Percentiles rank a stretch among this genome's conserved stretches.
Evolutionary conservation across 2,329 filamentous ascomycete genomes (phyloP).

Genomic region (Colletotrichum shisoi): DNA sequence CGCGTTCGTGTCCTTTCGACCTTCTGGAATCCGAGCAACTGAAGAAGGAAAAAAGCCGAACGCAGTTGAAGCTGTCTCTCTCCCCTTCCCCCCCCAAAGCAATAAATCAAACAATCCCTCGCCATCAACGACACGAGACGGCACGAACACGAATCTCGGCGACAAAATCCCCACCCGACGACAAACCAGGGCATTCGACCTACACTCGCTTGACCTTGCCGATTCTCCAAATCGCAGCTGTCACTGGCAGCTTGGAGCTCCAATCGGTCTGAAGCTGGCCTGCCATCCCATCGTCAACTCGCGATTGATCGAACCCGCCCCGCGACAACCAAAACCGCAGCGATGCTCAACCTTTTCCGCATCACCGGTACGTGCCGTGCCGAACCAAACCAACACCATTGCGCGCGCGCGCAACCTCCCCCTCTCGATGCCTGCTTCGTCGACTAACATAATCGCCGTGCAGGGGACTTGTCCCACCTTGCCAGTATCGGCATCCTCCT

Average conservation of each 20-base stretch:
- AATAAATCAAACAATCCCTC: conserved; percentile 10
- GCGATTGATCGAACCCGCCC: conserved; percentile 17
- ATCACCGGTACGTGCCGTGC: conserved; percentile 58
- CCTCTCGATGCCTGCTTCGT: conserved; percentile 3
- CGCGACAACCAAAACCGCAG: conserved; percentile 45
- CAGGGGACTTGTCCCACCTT: conserved; percentile 95
- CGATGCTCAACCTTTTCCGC: conserved; percentile 67
- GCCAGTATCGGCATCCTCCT: conserved; percentile 92
- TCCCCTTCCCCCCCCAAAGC: conserved; percentile 9
- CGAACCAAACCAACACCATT: background rate
- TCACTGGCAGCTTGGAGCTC: conserved; percentile 36
- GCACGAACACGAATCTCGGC: background rate
- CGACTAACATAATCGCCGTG: conserved; percentile 41
- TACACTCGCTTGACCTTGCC: conserved; percentile 11
- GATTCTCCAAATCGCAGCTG: conserved; percentile 9
- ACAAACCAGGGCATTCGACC: background rate
- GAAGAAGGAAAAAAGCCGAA: conserved; percentile 25
- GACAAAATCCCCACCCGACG: conserved; percentile 12
- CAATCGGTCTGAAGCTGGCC: conserved; percentile 23
- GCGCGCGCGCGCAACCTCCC: background rate
- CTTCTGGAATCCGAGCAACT: conserved; percentile 22
- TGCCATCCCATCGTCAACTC: background rate
- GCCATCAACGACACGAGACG: conserved; percentile 16
- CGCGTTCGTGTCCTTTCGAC: conserved; percentile 44
- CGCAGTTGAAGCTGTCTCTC: conserved; percentile 17